phyloP scores from a whole-genome alignment of 2,329 filamentous ascomycete species.

The Aspergillus sp. region DNA sequence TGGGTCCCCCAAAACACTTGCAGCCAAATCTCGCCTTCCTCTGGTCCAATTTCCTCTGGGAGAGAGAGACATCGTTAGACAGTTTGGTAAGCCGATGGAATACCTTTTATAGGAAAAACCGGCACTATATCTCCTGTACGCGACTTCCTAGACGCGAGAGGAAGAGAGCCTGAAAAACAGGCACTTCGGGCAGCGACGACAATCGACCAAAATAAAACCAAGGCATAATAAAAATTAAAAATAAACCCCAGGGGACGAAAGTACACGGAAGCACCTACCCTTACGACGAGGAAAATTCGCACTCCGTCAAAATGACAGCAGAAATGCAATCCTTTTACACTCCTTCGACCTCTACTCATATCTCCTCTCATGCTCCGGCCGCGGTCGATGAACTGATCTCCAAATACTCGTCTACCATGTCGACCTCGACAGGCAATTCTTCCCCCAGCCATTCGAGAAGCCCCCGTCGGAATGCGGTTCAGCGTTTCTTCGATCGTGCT shows the following conservation, averaged over 20 bases:
- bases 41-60: not conserved
- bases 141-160: no score
- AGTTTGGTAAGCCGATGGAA: no score
- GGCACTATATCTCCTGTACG: no score
- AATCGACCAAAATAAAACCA: no score
- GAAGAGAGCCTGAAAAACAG: no score
- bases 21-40: not conserved
- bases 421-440: constrained; percentile 5
- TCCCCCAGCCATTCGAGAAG: constrained; percentile 9
- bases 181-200: no score
- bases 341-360: constrained; percentile 21
- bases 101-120: no score
- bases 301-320: constrained; percentile 19
- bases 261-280: no score
- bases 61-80: no score
- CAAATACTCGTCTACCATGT: constrained; percentile 28
- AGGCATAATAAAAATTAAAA: no score
- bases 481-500: constrained; percentile 26
- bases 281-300: not conserved
- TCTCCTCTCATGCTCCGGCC: constrained; percentile 24
- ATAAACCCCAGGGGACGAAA: no score
- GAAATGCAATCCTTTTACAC: constrained; percentile 33
- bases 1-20: not conserved
- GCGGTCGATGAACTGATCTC: constrained; percentile 29
- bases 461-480: constrained; percentile 19